A percentile compares a stretch with the other conserved stretches of the same genome.
phyloP scores from a whole-genome alignment of 371 early-diverging fungal species.

The Rhizopus delemar region DNA sequence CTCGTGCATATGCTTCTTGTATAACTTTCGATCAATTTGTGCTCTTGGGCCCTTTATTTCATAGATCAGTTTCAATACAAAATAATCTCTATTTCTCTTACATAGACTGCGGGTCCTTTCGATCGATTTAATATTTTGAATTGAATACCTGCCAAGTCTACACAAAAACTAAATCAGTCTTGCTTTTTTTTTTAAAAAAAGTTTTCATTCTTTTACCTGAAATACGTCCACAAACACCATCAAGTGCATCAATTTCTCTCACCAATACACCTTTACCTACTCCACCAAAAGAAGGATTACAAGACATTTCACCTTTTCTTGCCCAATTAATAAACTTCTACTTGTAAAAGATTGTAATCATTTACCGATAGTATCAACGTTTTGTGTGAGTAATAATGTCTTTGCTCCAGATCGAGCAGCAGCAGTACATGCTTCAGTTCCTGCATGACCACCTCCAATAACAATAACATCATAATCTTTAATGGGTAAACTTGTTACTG shows the following conservation, averaged over 20 bases:
- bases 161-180: background rate
- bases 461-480: conserved; percentile 71
- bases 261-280: conserved; percentile 85
- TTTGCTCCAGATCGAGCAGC: conserved; percentile 79
- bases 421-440: conserved; percentile 84
- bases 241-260: conserved; percentile 83
- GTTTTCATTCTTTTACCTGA: conserved; percentile 41
- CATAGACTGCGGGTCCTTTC: conserved; percentile 87
- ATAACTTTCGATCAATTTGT: conserved; percentile 81
- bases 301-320: conserved; percentile 78
- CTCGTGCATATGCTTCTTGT: conserved; percentile 74
- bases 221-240: conserved; percentile 80
- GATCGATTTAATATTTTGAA: conserved; percentile 85
- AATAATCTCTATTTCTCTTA: conserved; percentile 19
- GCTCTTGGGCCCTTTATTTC: conserved; percentile 72
- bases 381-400: conserved; percentile 79
- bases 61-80: background rate
- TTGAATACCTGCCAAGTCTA: conserved; percentile 83
- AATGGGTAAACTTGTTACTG: background rate
- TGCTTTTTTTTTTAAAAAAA: background rate
- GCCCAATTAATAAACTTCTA: no score
- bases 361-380: conserved; percentile 72
- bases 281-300: conserved; percentile 89
- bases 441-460: conserved; percentile 89
- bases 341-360: no score